Base-by-base conservation (phyloP, 352 stramenopile genomes). In the Globisporangium spinosum region DNA sequence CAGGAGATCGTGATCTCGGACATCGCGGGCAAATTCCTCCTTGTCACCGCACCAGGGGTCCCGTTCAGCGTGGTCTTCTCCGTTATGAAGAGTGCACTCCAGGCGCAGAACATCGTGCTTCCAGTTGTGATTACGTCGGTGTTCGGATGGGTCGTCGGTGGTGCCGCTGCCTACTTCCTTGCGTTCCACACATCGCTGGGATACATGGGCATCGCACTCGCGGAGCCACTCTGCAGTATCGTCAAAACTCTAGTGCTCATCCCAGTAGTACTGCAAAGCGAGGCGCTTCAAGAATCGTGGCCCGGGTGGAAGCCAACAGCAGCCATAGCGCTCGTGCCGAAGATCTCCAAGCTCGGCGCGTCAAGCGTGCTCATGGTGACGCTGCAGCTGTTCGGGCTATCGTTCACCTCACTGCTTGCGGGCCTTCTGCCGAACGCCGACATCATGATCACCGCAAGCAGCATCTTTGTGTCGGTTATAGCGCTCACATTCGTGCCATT, bases 301-400 rank as follows among this genome's bases (percentile, higher is more conserved):
- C 15, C 40, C 5, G 77, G 77, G 0, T 76, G 63, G 67, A 67
- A 62, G 27, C 63, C 70, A 13, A 35, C 49, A 8, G 59, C 73
- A 65, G 71, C 73, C 15, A 49, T 49, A 4, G 40, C 40, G 2
- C 7, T 49, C 0, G 15, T 49, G 17, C 40, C 40, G 20, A 49
- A 49, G 40, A 22, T 49, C 40, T 49, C 40, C 40, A 49, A 49
- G 40, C 40, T 49, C 40, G 40, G 40, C 40, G 40, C 15, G 15
- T 49, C 40, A n/a, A 49, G 40, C 15, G 40, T 49, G 15, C 40
- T 49, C 15, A 49, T 49, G 15, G 40, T 22, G 40, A 49, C 40
- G 40, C 15, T 49, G 15, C 40, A 49, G 40, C 9, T 49, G 40
- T 22, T 49, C 15, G 40, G 40, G 15, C 2, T 49, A 2, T 22